Evolutionary conservation across 202 grass and related monocot species (phyloP), one percentile per base, ranked within the genome.

Genomic region (Bolboschoenoplectus hybrid): DNA sequence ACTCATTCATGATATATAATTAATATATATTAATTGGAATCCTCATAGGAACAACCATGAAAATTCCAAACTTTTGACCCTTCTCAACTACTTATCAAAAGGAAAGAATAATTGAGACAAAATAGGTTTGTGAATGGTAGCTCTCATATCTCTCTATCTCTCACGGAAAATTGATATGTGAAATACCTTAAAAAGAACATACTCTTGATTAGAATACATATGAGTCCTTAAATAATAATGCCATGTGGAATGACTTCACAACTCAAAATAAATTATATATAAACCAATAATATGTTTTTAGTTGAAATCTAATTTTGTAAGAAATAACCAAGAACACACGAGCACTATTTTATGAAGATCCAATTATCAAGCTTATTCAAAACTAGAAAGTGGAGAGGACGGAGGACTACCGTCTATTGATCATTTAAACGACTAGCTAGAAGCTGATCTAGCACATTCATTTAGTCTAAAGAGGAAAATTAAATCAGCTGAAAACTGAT

Each of bases 311-410:
- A 26, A 34, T 53, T 34, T 47, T 11, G 26, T 2, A 32, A 35
- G 10, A 35, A 55, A 78, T 1, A 34, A 12, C 11, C 9, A 52
- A 74, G 9, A 74, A 35, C 8, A 55, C 14, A 11, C 41, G 53
- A 80, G 52, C 13, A 56, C 57, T 40, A 78, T 60, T 60, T n/a
- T 60, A 80, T 10, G 53, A 60, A 60, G 75, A 39, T 80, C 36
- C 36, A 68, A 66, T 38, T 66, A 36, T 12, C 12, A 60, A 19
- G 19, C 56, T 46, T 46, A 6, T 46, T 46, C 7, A 46, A 46
- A 46, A 26, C 26, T 26, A 26, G 26, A 26, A 26, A 26, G 26
- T 26, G 26, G 26, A 26, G 26, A 26, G 26, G 26, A 26, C 26
- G 26, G 26, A 26, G 26, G 26, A 26, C 26, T 26, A 26, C 5